Evolutionary conservation across 2,329 filamentous ascomycete species (phyloP).

Genomic region (Fusarium longipes): DNA sequence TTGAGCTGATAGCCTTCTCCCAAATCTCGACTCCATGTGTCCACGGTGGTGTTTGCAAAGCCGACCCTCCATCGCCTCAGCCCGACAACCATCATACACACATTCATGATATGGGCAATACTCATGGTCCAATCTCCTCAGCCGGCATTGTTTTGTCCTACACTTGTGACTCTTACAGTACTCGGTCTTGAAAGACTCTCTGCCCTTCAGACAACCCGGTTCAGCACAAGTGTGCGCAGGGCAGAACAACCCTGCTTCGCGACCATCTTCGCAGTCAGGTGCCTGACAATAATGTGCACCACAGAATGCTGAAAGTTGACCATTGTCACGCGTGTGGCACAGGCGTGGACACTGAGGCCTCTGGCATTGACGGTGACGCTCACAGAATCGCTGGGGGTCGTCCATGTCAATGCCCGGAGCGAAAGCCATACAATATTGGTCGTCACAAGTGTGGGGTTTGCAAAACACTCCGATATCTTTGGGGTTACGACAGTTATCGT

Average conservation of each 20-base stretch:
- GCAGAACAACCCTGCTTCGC: conserved; percentile 40
- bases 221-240: conserved; percentile 46
- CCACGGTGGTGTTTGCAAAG: conserved; percentile 42
- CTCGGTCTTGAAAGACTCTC: not conserved
- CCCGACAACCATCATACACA: conserved; percentile 41
- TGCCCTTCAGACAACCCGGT: conserved; percentile 40
- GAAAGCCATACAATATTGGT: conserved; percentile 40
- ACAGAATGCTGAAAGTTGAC: conserved; percentile 43
- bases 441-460: conserved; percentile 46
- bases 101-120: conserved; percentile 47
- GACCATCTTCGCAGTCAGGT: conserved; percentile 42
- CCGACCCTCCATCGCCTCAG: conserved; percentile 33
- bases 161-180: conserved; percentile 48
- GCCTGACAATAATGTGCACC: conserved; percentile 47
- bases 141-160: conserved; percentile 36
- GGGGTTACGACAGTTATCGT: conserved; percentile 36
- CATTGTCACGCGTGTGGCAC: conserved; percentile 45
- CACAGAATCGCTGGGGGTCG: conserved; percentile 44
- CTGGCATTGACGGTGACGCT: conserved; percentile 46
- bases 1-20: conserved; percentile 22
- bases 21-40: conserved; percentile 14
- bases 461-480: conserved; percentile 41
- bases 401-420: conserved; percentile 32
- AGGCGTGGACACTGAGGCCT: conserved; percentile 40
- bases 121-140: conserved; percentile 33